Conservation (phyloP, 2,329 filamentous ascomycete species). For the Cryphonectria naterciae region DNA sequence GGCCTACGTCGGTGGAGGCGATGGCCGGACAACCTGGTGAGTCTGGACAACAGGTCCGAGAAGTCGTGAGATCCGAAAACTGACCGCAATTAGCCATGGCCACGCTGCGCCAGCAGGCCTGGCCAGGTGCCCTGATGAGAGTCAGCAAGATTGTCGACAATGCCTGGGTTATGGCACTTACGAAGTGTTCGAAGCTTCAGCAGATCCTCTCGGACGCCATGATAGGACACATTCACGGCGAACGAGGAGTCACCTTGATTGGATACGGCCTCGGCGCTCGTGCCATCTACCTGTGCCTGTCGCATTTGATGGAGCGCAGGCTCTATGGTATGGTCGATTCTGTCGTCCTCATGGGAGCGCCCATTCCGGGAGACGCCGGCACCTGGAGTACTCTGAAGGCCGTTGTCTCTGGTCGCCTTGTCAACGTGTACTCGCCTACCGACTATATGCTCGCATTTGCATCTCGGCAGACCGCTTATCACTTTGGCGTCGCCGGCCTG, state of each 20-base stretch:
- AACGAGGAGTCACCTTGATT: constrained; percentile 77
- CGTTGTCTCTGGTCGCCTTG: constrained; percentile 79
- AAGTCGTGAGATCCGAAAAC: neutral
- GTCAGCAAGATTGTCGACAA: constrained; percentile 79
- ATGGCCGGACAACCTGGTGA: constrained; percentile 53
- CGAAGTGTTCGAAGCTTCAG: constrained; percentile 73
- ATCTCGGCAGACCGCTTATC: constrained; percentile 70
- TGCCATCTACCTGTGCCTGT: constrained; percentile 82
- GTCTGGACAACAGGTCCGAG: constrained; percentile 30
- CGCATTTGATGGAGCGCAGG: constrained; percentile 75
- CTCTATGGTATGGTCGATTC: constrained; percentile 88
- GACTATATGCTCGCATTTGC: constrained; percentile 89
- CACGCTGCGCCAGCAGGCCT: constrained; percentile 60
- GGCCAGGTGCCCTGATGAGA: constrained; percentile 67
- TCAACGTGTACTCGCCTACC: constrained; percentile 87
- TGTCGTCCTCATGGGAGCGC: constrained; percentile 81
- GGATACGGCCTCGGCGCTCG: constrained; percentile 84
- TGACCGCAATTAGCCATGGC: constrained; percentile 19
- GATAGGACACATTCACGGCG: constrained; percentile 80
- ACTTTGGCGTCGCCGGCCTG: constrained; percentile 83
- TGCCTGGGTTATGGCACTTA: constrained; percentile 76
- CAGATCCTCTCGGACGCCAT: constrained; percentile 78
- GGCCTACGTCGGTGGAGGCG: constrained; percentile 66
- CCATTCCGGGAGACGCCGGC: constrained; percentile 70
- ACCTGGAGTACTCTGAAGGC: constrained; percentile 80